Conservation (phyloP, 2,329 filamentous ascomycete species). For the Pseudogymnoascus sp. region DNA sequence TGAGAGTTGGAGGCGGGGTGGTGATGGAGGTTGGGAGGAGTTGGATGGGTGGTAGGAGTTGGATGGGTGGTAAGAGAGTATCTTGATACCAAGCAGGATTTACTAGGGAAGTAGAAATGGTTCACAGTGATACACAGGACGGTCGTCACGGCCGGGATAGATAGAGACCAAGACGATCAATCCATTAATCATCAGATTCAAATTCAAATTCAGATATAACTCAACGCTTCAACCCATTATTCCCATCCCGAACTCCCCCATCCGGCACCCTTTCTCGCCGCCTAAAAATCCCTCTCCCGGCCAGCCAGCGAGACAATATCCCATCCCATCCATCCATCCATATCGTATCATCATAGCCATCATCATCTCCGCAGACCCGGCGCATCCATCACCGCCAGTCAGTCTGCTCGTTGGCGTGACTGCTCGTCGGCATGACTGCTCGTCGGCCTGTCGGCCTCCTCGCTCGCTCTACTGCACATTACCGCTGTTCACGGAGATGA, state of each 20-base stretch:
- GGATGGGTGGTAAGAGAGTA: too few relatives aligned
- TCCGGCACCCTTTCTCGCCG: neutral
- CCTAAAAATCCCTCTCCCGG: too few relatives aligned
- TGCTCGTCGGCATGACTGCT: too few relatives aligned
- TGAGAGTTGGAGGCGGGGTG: too few relatives aligned
- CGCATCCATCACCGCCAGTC: neutral
- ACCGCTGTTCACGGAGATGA: constrained; percentile 42
- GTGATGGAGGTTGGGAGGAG: too few relatives aligned
- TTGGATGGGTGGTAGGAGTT: too few relatives aligned
- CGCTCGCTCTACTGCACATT: constrained; percentile 18
- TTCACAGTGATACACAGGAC: neutral
- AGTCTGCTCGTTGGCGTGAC: too few relatives aligned
- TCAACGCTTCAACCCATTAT: neutral
- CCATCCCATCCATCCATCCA: neutral
- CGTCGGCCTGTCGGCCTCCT: neutral
- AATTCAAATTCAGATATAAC: neutral
- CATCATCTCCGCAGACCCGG: neutral
- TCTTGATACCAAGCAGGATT: too few relatives aligned
- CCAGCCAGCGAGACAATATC: neutral
- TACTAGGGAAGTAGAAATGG: too few relatives aligned
- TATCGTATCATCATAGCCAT: neutral
- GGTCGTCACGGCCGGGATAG: neutral
- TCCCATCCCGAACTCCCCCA: neutral
- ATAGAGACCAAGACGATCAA: neutral
- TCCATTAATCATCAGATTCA: neutral